These are phyloP conservation scores for Beverwykella pulmonaria DNA, from an alignment of 495 filamentous ascomycete species.

Conservation along the genomic window DNA sequence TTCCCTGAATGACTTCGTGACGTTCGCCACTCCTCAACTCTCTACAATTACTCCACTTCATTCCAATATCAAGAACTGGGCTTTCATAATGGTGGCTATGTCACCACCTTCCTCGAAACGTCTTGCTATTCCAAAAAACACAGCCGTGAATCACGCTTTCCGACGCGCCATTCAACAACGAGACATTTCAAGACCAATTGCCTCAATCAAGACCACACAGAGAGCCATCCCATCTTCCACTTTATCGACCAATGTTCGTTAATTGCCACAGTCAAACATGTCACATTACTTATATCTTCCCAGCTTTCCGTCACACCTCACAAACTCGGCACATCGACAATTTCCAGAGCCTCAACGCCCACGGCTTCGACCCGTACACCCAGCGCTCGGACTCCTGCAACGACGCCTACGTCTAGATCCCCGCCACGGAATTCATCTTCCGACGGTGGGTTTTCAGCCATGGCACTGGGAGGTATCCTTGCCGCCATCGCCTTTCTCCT, in stretches of 20 bases:
- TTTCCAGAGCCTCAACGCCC: neutral
- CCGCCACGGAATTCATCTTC: neutral
- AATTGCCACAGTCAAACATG: neutral
- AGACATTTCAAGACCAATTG: neutral
- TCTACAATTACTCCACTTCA: no score
- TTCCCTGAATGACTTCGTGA: no score
- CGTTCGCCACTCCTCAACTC: no score
- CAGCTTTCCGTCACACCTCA: neutral
- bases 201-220: neutral
- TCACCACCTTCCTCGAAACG: neutral
- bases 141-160: neutral
- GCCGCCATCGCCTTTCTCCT: conserved; percentile 1
- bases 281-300: neutral
- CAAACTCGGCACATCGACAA: neutral
- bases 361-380: neutral
- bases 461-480: neutral
- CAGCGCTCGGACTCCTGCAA: neutral
- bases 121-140: neutral
- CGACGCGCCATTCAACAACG: neutral
- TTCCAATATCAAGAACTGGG: no score
- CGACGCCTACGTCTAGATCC: neutral
- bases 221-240: neutral
- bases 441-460: neutral
- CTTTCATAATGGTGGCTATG: neutral
- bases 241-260: neutral